Base-by-base conservation (phyloP, 2,329 filamentous ascomycete species). In the Xylariaceae sp. region DNA sequence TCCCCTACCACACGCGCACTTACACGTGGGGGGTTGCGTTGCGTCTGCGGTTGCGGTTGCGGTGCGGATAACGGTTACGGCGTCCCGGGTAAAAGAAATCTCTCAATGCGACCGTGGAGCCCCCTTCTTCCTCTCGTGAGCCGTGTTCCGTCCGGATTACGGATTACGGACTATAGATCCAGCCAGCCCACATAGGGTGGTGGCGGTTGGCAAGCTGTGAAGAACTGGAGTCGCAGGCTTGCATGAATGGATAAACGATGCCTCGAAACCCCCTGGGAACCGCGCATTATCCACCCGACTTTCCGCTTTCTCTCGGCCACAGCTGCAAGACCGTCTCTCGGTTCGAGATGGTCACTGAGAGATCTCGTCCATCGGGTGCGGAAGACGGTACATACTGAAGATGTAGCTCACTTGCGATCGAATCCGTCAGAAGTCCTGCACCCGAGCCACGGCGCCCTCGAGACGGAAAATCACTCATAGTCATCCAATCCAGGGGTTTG, bases 381-480 rank as follows among this genome's bases (percentile, higher is more conserved):
- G 23, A 30, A 30, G 23, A 30, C 23, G 23, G 23, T 30, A 30
- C 23, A 30, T 30, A 30, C 23, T 30, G 39, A 9, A 42, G 9
- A 45, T 45, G 15, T 45, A 45, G 6, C 13, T 6, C 11, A 5
- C 42, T n/a, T 15, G 11, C 15, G 11, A n/a, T 45, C 7, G 15
- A 48, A 15, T 8, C 13, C 48, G n/a, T 35, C 35, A 35, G 37
- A 42, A 42, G 37, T 13, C 17, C 55, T 47, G 15, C 55, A 61
- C 56, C 58, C 58, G 56, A 58, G 60, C 61, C 58, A 49, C 8
- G 44, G 53, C 51, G 13, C 17, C 11, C 9, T 17, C 45, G 47
- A 54, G 34, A 51, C 35, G 61, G 61, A 62, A 62, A 61, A 62
- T 62, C 61, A 60, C 61, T 60, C 61, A 62, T 58, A 56, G 23